Evolutionary conservation across 495 filamentous ascomycete genomes (phyloP).

Genomic region (Cercophora scortea): DNA sequence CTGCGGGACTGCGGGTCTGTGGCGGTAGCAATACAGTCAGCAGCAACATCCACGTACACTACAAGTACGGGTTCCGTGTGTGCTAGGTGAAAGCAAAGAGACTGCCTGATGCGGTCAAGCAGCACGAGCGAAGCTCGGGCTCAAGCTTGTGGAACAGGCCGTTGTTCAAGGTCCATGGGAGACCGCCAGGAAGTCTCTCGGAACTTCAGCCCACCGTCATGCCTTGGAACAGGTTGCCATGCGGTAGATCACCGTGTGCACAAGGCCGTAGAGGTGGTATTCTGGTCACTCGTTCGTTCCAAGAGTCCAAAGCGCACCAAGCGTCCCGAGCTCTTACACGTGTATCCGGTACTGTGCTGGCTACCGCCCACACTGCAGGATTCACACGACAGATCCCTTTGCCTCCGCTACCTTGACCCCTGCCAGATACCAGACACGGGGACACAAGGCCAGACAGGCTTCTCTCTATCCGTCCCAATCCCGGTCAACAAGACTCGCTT

Average conservation of each 20-base stretch:
- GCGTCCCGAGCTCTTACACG: constrained; percentile 6
- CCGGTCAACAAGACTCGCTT: constrained; percentile 21
- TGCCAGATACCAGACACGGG: constrained; percentile 25
- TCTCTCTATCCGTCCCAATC: constrained; percentile 19
- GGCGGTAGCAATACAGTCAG: no score
- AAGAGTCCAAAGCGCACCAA: constrained; percentile 17
- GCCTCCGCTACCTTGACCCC: constrained; percentile 15
- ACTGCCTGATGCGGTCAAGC: not conserved
- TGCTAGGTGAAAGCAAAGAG: no score
- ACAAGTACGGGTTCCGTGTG: no score
- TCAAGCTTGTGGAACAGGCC: not conserved
- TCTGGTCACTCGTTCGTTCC: constrained; percentile 1
- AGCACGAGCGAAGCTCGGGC: not conserved
- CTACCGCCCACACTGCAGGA: no score
- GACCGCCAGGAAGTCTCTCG: constrained; percentile 8
- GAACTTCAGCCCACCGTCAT: constrained; percentile 22
- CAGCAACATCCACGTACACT: no score
- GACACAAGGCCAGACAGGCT: constrained; percentile 23
- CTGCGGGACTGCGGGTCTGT: no score
- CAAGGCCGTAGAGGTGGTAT: no score
- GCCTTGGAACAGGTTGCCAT: constrained; percentile 18
- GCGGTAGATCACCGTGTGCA: constrained; percentile 11
- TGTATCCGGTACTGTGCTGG: no score
- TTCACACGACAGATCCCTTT: not conserved
- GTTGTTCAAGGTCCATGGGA: constrained; percentile 10